Evolutionary conservation across 805 yeast species (phyloP).

Genomic region (Starmerella etchellsii): DNA sequence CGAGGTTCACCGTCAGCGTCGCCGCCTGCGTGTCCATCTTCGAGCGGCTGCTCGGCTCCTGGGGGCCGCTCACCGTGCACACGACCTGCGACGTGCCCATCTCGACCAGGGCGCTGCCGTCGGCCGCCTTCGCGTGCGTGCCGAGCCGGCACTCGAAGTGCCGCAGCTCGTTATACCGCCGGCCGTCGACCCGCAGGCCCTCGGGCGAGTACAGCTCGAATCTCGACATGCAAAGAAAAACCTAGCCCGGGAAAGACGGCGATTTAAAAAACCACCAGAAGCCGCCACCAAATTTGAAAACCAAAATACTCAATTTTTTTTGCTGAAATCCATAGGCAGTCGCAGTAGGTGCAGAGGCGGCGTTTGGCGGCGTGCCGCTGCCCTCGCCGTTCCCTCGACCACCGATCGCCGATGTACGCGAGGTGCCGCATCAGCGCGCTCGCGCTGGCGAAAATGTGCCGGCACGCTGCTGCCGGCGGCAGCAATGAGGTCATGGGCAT

Average conservation of each 20-base stretch:
- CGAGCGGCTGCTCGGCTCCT: conserved; percentile 55
- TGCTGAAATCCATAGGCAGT: no score
- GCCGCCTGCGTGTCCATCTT: conserved; percentile 38
- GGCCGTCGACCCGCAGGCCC: conserved; percentile 81
- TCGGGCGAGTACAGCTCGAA: conserved; percentile 84
- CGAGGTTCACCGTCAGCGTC: conserved; percentile 47
- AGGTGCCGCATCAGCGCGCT: conserved; percentile 67
- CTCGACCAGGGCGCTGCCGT: conserved; percentile 85
- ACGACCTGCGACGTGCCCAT: conserved; percentile 85
- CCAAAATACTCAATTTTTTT: no score
- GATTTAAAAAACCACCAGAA: no score
- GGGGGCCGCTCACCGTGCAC: conserved; percentile 80
- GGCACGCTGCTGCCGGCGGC: conserved; percentile 78
- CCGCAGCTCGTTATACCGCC: conserved; percentile 89
- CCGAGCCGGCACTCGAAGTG: conserved; percentile 67
- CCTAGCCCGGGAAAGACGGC: neutral
- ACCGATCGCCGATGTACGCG: neutral
- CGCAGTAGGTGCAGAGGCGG: no score
- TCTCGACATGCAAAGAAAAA: conserved; percentile 10
- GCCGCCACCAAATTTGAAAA: no score
- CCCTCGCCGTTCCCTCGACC: no score
- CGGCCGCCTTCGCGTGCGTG: conserved; percentile 71
- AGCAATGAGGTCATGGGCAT: conserved; percentile 90
- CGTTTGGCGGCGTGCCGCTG: no score
- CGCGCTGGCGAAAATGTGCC: conserved; percentile 74